Evolutionary conservation across 768 basidiomycete genomes (phyloP), one percentile per base, ranked within the genome.

Genomic region (Lactarius indigo): DNA sequence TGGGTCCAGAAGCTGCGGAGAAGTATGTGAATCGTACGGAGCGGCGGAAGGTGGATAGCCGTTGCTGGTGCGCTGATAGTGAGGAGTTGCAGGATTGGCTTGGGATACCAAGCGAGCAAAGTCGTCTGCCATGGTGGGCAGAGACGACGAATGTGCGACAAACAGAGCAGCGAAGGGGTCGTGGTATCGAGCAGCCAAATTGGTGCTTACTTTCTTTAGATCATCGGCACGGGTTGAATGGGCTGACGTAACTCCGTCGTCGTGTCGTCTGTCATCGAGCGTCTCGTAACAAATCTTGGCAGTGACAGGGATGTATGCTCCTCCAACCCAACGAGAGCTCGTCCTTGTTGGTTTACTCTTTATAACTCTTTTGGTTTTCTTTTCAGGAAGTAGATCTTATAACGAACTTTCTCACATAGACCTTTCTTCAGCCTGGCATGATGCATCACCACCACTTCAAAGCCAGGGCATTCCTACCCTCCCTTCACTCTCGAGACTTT

Each of bases 21-120:
- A 70, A 18, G 80, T 77, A 52, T 75, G 72, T 75, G 81, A 76
- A 68, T 75, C 75, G 74, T 81, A 81, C 63, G 78, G 77, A 63
- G 75, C 74, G 64, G 78, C 74, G 55, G 84, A 79, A 33, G 88
- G 87, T 18, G 88, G 87, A 74, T 90, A 89, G 60, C 83, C 82
- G 72, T 79, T 78, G 74, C 80, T 81, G 17, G 87, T 80, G 66
- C 78, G 79, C 65, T 80, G 84, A 81, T 81, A 79, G 69, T 79
- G 76, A 71, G 81, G 78, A 63, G 83, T 71, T 47, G 88, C 88
- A 33, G 88, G 89, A 72, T 90, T 91, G 39, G 86, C 85, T 73
- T 84, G 83, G 13, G 88, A 86, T 64, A 91, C 89, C 63, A 91
- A 84, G 70, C 85, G 81, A 69, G 86, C 79, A 76, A 91, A 91